Evolutionary conservation across 129 eudicot species (phyloP).

Genomic region (Artemisia argyi): DNA sequence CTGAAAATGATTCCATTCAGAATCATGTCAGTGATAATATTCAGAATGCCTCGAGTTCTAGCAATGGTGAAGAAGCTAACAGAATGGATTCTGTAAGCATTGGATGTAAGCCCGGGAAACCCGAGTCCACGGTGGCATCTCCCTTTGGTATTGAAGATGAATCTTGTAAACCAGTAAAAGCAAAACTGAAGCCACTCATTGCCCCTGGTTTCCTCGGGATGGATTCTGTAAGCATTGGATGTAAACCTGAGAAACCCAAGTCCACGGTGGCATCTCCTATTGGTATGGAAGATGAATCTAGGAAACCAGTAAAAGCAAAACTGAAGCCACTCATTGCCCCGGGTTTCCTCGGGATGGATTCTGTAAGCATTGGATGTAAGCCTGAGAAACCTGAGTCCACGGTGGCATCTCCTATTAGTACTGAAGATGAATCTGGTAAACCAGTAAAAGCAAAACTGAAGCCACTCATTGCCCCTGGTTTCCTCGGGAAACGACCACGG

Average conservation of each 20-base stretch:
- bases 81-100: slow-evolving; percentile 7
- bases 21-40: slow-evolving; percentile 14
- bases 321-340: slow-evolving; percentile 44
- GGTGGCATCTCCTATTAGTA: no score
- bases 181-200: slow-evolving; percentile 40
- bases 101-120: slow-evolving; percentile 9
- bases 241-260: neutral
- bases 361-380: no score
- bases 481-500: slow-evolving; percentile 41
- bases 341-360: slow-evolving; percentile 38
- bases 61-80: slow-evolving; percentile 22
- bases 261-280: no score
- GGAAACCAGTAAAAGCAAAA: slow-evolving; percentile 26
- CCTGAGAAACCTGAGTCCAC: no score
- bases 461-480: slow-evolving; percentile 51
- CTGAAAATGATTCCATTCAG: slow-evolving; percentile 29
- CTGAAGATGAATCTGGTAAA: slow-evolving; percentile 23
- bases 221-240: neutral
- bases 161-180: slow-evolving; percentile 23
- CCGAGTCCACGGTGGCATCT: no score
- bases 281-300: slow-evolving; percentile 15
- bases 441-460: slow-evolving; percentile 29
- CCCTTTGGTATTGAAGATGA: slow-evolving; percentile 3
- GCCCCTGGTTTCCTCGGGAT: slow-evolving; percentile 47
- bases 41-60: neutral